phyloP scores from a whole-genome alignment of 2,329 filamentous ascomycete species.

The Immersiporthe knoxdaviesiana region DNA sequence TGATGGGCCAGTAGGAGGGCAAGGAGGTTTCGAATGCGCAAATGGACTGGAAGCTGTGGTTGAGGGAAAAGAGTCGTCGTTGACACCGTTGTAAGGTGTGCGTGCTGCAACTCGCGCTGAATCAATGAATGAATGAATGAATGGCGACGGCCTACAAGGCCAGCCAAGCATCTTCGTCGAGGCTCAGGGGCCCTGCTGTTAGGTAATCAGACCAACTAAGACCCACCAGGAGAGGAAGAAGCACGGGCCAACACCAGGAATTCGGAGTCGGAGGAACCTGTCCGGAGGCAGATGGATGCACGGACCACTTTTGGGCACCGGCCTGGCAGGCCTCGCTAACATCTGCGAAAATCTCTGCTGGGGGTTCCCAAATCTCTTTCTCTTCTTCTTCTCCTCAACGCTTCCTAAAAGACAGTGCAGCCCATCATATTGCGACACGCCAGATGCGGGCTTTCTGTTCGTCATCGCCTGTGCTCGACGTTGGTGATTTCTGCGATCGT shows the following conservation, averaged over 20 bases:
- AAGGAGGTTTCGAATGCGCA: background rate
- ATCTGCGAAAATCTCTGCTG: conserved; percentile 27
- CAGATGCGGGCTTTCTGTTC: conserved; percentile 70
- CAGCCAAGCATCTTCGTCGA: conserved; percentile 23
- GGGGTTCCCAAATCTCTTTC: conserved; percentile 29
- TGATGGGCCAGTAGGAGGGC: background rate
- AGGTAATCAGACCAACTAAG: conserved; percentile 1
- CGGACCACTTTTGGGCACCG: conserved; percentile 9
- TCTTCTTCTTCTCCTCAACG: conserved; percentile 56
- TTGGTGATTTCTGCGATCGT: conserved; percentile 68
- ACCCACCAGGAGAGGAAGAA: conserved; percentile 2
- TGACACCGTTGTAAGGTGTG: background rate
- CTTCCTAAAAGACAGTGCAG: conserved; percentile 87
- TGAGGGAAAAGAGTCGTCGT: background rate
- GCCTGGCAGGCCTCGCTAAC: background rate
- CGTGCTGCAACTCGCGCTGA: conserved; percentile 7
- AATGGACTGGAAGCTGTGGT: background rate
- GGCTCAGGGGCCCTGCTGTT: conserved; percentile 18
- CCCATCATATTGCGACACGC: conserved; percentile 64
- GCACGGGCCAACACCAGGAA: conserved; percentile 13
- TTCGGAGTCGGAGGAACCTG: conserved; percentile 15
- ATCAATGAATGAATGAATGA: background rate
- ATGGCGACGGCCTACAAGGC: conserved; percentile 20
- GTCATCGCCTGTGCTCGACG: conserved; percentile 55
- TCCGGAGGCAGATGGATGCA: conserved; percentile 6